These are phyloP conservation scores for Gentiana straminea DNA, from an alignment of 257 asterid species.

Conservation along the genomic window DNA sequence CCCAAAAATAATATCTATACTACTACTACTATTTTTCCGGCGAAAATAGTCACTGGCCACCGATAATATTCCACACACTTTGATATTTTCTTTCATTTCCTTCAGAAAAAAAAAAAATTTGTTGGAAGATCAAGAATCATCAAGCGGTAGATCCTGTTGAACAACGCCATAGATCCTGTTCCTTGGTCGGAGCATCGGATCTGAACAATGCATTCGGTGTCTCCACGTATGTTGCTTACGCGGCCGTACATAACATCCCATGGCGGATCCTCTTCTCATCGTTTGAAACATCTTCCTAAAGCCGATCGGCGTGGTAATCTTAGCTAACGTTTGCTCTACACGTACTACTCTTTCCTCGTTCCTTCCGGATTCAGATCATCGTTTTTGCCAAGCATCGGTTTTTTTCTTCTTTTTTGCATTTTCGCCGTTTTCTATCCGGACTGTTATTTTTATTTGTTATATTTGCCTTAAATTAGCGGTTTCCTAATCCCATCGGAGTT, in stretches of 20 bases:
- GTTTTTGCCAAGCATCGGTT: not conserved
- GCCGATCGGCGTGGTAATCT: conserved; percentile 71
- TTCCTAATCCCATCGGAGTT: conserved; percentile 1
- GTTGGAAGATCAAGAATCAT: no score
- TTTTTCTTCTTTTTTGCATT: not conserved
- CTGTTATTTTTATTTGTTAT: not conserved
- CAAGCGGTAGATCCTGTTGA: conserved; percentile 5
- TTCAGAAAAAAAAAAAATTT: no score
- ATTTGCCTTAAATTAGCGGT: not conserved
- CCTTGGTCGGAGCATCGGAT: conserved; percentile 64
- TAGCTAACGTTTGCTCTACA: conserved; percentile 43
- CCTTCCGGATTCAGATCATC: conserved; percentile 4
- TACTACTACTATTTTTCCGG: no score
- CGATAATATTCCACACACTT: no score
- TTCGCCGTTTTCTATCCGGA: not conserved
- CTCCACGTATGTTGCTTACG: conserved; percentile 22
- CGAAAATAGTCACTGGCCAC: no score
- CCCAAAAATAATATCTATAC: no score
- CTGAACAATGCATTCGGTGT: conserved; percentile 84
- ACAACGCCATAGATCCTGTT: conserved; percentile 2
- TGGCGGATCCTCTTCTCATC: conserved; percentile 58
- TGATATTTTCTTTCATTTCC: no score
- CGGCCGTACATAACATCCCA: conserved; percentile 30
- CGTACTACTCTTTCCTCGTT: conserved; percentile 7
- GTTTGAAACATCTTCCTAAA: conserved; percentile 58